Conservation (phyloP, 257 asterid genomes). For the Cinchona pubescens region DNA sequence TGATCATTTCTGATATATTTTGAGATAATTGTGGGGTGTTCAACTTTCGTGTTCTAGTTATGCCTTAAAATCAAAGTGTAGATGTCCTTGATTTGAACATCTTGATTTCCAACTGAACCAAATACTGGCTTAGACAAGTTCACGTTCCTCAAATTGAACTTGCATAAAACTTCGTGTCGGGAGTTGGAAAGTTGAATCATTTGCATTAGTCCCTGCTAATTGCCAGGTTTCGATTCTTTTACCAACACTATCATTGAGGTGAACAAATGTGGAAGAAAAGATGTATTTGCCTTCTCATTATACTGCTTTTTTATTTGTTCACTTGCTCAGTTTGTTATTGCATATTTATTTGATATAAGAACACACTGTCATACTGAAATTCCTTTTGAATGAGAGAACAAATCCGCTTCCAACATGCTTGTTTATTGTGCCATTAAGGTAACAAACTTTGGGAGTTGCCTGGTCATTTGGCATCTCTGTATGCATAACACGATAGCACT, state of each 20-base stretch:
- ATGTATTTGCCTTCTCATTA: neutral
- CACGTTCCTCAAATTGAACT: too few species aligned
- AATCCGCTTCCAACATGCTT: neutral
- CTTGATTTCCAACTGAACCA: neutral
- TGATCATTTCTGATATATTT: neutral
- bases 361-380: neutral
- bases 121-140: neutral
- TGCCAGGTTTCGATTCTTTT: neutral
- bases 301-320: neutral
- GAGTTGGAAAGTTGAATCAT: neutral
- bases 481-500: neutral
- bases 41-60: neutral
- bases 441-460: neutral
- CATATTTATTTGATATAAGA: neutral
- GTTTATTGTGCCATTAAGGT: neutral
- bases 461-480: neutral
- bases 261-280: neutral
- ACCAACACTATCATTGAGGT: neutral
- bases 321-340: neutral
- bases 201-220: neutral
- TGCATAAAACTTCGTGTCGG: neutral
- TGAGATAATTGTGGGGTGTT: neutral
- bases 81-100: neutral
- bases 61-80: neutral
- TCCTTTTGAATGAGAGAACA: slow-evolving; percentile 4